Evolutionary conservation across 2,329 filamentous ascomycete genomes (phyloP).

Genomic region (Seiridium unicorne): DNA sequence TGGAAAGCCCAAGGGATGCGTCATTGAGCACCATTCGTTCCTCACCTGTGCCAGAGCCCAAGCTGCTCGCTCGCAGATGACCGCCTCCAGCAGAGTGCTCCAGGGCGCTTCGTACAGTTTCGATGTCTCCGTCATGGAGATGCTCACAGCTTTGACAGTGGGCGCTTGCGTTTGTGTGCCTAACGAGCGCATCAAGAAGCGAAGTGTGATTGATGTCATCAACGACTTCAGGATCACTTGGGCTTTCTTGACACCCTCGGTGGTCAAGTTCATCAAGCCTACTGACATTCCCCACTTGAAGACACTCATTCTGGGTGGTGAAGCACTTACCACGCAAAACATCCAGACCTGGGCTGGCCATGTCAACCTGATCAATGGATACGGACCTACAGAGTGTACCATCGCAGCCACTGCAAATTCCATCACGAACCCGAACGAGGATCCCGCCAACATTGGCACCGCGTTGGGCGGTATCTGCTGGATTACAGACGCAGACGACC

Average conservation of each 20-base stretch:
- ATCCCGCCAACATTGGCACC: not conserved
- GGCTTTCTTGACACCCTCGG: slow-evolving; percentile 8
- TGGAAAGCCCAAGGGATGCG: slow-evolving; percentile 49
- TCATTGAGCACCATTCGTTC: slow-evolving; percentile 19
- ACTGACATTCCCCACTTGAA: not conserved
- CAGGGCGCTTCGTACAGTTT: slow-evolving; percentile 33
- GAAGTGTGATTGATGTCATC: slow-evolving; percentile 2
- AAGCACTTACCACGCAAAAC: not conserved
- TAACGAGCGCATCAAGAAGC: slow-evolving; percentile 30
- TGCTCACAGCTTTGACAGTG: slow-evolving; percentile 33
- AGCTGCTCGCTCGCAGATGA: slow-evolving; percentile 4
- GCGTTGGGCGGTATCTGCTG: slow-evolving; percentile 6
- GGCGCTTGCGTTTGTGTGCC: slow-evolving; percentile 38
- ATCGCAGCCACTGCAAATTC: not conserved
- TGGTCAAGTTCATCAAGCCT: slow-evolving; percentile 7
- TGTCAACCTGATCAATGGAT: slow-evolving; percentile 2
- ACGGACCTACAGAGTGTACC: slow-evolving; percentile 3
- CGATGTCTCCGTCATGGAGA: slow-evolving; percentile 34
- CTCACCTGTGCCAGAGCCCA: not conserved
- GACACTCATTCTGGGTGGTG: slow-evolving; percentile 7
- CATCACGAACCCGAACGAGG: not conserved
- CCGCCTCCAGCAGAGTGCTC: slow-evolving; percentile 11
- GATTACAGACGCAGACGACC: slow-evolving; percentile 9
- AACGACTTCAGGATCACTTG: slow-evolving; percentile 8
- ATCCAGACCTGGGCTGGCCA: slow-evolving; percentile 4